Evolutionary conservation across 1,139 yeast species (phyloP), one percentile per base, ranked within the genome.

Genomic region (Zygosaccharomyces sapae): DNA sequence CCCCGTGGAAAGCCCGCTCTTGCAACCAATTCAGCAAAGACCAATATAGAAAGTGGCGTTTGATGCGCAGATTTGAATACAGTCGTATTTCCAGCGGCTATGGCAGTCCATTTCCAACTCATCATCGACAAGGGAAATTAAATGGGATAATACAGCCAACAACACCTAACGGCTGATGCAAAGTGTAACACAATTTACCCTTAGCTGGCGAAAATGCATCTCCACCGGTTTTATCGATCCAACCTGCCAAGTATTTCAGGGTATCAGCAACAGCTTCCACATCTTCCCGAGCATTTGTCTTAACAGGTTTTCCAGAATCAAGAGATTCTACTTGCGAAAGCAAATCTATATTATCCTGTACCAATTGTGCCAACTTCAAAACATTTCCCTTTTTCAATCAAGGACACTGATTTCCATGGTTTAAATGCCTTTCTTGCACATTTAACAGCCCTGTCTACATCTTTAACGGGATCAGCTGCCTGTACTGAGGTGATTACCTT

Each of bases 71-170:
- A 80, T 70, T 86, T 86, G 64, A 85, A 70, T 45, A 86, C 83
- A 58, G 81, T 71, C 43, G 85, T 79, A 71, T 85, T 85, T 70
- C 92, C 92, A 51, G 92, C 78, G 50, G 86, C 89, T 57, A 86
- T 70, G 51, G 90, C 89, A 45, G 83, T 90, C 50, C 86, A 70
- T 65, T 83, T 83, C 95, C 95, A 86, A 20, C 86, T 71, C 60
- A 82, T 76, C 87, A 86, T 84, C 69, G 83, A 75, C 58, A 85
- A 64, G 95, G 95, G 77, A 84, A 87, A 70, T 87, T 87, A 95
- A 95, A 87, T 54, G 96, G 95, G 53, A 86, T 86, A 59, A 87
- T 85, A 65, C 85, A 90, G 50, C 92, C 95, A 70, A 90, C 83
- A 43, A 87, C 92, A 59, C 95, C 95, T 55, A 83, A 70, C 52